A percentile compares a stretch with the other conserved stretches of the same genome.
Conservation (phyloP, 179 eudicot genomes). For the Carnegiea gigantea region DNA sequence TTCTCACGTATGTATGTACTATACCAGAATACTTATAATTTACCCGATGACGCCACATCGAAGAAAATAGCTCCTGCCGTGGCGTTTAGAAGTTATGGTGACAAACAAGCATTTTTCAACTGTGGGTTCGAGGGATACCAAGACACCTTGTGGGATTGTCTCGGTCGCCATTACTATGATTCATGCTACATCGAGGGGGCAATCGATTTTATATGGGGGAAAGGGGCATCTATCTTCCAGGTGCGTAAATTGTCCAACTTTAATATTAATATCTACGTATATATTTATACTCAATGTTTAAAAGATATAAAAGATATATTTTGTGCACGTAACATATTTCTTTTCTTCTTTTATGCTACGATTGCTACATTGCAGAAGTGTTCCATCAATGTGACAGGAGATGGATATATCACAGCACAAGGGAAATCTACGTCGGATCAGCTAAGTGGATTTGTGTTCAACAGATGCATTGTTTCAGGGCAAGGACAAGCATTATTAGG, state of each 20-base stretch:
- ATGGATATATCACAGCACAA: slow-evolving; percentile 61
- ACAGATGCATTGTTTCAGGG: slow-evolving; percentile 44
- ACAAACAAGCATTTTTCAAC: slow-evolving; percentile 57
- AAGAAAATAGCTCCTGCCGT: slow-evolving; percentile 32
- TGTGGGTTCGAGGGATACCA: slow-evolving; percentile 61
- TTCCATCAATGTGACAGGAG: neutral
- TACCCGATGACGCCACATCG: neutral
- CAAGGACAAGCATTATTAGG: slow-evolving; percentile 46
- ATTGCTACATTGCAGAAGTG: too few species aligned
- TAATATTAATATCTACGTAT: too few species aligned
- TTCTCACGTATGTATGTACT: too few species aligned
- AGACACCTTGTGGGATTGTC: slow-evolving; percentile 64
- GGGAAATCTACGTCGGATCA: slow-evolving; percentile 28
- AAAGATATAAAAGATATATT: too few species aligned
- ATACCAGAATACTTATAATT: slow-evolving; percentile 23
- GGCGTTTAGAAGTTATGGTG: slow-evolving; percentile 48
- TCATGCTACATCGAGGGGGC: slow-evolving; percentile 70
- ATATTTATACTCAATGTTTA: too few species aligned
- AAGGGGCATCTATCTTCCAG: slow-evolving; percentile 55
- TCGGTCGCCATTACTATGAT: slow-evolving; percentile 69
- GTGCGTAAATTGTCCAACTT: slow-evolving; percentile 23
- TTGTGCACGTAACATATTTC: too few species aligned
- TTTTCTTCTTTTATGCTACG: too few species aligned
- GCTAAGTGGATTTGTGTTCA: slow-evolving; percentile 60
- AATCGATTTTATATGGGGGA: slow-evolving; percentile 66